phyloP scores from a whole-genome alignment of 140 eudicot species.

The Ambrosia hybrid region DNA sequence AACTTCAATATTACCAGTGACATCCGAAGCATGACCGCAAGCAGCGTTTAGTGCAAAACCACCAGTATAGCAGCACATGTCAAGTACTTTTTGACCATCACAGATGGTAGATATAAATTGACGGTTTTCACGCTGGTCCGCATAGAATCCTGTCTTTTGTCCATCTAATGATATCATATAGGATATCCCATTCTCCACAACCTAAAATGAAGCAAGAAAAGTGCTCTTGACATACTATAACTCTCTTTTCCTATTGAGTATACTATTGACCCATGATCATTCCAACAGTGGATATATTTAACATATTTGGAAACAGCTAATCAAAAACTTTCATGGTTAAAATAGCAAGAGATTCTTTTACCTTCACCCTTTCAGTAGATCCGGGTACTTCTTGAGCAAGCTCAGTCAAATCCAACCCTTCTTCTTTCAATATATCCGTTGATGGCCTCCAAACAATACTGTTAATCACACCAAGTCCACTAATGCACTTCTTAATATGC shows the following conservation, averaged over 20 bases:
- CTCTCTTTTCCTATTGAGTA: background rate
- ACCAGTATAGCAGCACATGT: slow-evolving; percentile 94
- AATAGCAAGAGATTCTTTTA: slow-evolving; percentile 19
- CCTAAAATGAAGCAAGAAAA: slow-evolving; percentile 40
- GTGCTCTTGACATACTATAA: slow-evolving; percentile 9
- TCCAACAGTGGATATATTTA: slow-evolving; percentile 2
- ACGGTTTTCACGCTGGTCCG: slow-evolving; percentile 98
- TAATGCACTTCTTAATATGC: slow-evolving; percentile 61
- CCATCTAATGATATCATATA: slow-evolving; percentile 90
- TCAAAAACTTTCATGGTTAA: slow-evolving; percentile 5
- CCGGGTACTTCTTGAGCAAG: slow-evolving; percentile 39
- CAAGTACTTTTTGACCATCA: slow-evolving; percentile 73
- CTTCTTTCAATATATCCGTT: slow-evolving; percentile 83
- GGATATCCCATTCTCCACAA: slow-evolving; percentile 80
- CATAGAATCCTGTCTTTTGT: slow-evolving; percentile 96
- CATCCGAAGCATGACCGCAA: slow-evolving; percentile 69
- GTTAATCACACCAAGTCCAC: slow-evolving; percentile 43
- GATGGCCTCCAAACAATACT: slow-evolving; percentile 87
- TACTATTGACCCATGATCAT: background rate
- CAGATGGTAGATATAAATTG: slow-evolving; percentile 66
- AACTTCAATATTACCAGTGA: slow-evolving; percentile 57
- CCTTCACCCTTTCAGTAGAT: slow-evolving; percentile 61
- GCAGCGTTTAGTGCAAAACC: slow-evolving; percentile 98
- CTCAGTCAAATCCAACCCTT: slow-evolving; percentile 66
- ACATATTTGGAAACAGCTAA: slow-evolving; percentile 6